These are phyloP conservation scores for Penicillium manginii DNA, from an alignment of 495 filamentous ascomycete species.

Conservation along the genomic window DNA sequence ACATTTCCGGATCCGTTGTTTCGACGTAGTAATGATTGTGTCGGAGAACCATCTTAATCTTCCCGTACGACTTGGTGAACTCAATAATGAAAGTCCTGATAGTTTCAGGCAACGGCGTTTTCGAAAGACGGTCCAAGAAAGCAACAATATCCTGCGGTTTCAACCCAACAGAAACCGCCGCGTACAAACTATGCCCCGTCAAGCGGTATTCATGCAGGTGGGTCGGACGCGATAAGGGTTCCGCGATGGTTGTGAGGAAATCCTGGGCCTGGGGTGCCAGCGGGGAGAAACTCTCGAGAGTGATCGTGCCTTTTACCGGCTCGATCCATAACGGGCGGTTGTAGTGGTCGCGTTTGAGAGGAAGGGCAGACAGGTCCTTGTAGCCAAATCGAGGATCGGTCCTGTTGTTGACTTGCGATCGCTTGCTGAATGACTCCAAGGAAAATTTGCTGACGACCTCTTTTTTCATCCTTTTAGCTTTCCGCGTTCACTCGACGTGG, in stretches of 20 bases:
- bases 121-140: slow-evolving; percentile 83
- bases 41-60: slow-evolving; percentile 93
- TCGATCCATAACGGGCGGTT: slow-evolving; percentile 93
- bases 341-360: slow-evolving; percentile 84
- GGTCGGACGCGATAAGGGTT: slow-evolving; percentile 84
- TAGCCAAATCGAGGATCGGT: slow-evolving; percentile 62
- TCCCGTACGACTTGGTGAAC: slow-evolving; percentile 88
- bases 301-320: slow-evolving; percentile 78
- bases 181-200: slow-evolving; percentile 90
- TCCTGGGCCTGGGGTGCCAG: slow-evolving; percentile 84
- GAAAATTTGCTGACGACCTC: slow-evolving; percentile 71
- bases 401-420: slow-evolving; percentile 36
- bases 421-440: slow-evolving; percentile 54
- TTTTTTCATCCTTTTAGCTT: slow-evolving; percentile 38
- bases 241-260: slow-evolving; percentile 93
- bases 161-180: slow-evolving; percentile 89
- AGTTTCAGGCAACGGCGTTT: slow-evolving; percentile 78
- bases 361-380: slow-evolving; percentile 79
- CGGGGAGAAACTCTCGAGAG: slow-evolving; percentile 93
- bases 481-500: slow-evolving; percentile 27
- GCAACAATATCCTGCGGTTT: slow-evolving; percentile 87
- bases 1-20: slow-evolving; percentile 79
- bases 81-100: slow-evolving; percentile 79
- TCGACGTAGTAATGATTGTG: slow-evolving; percentile 94
- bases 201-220: slow-evolving; percentile 93